phyloP scores from a whole-genome alignment of 1,284 basidiomycete species.

The Bondarzewia mesenterica region DNA sequence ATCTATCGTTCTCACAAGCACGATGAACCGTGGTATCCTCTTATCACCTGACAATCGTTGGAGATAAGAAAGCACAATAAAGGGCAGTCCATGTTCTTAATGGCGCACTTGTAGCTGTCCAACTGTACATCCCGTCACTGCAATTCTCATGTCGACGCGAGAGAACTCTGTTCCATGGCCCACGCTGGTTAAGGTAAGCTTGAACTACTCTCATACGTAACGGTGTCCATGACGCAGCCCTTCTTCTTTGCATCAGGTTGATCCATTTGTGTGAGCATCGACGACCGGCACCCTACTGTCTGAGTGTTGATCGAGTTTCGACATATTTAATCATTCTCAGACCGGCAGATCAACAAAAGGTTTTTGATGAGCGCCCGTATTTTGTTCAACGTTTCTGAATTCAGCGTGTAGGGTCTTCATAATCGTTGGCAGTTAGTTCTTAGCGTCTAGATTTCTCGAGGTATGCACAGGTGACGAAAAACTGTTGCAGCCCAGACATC shows the following conservation, averaged over 20 bases:
- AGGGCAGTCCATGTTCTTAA: no score
- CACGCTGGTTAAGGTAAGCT: slow-evolving; percentile 33
- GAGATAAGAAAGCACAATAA: no score
- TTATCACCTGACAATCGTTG: no score
- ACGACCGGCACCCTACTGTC: not conserved
- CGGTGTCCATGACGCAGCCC: no score
- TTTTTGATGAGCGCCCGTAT: no score
- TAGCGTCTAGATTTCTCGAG: not conserved
- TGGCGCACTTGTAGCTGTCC: no score
- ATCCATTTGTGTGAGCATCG: slow-evolving; percentile 48
- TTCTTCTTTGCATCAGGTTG: slow-evolving; percentile 36
- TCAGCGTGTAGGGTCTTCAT: slow-evolving; percentile 42
- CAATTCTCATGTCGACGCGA: slow-evolving; percentile 45
- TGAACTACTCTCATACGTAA: not conserved
- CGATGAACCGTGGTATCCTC: no score
- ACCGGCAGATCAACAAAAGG: slow-evolving; percentile 57
- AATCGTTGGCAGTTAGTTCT: slow-evolving; percentile 66
- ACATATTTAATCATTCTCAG: slow-evolving; percentile 21
- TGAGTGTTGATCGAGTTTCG: not conserved
- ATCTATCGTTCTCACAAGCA: no score
- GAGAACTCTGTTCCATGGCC: slow-evolving; percentile 51
- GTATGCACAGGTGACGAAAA: not conserved
- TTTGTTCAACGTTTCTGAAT: not conserved
- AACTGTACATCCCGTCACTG: no score
- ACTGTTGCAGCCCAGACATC: slow-evolving; percentile 50